Conservation (phyloP, 202 grass and related monocot species). For the Digitaria exilis region DNA sequence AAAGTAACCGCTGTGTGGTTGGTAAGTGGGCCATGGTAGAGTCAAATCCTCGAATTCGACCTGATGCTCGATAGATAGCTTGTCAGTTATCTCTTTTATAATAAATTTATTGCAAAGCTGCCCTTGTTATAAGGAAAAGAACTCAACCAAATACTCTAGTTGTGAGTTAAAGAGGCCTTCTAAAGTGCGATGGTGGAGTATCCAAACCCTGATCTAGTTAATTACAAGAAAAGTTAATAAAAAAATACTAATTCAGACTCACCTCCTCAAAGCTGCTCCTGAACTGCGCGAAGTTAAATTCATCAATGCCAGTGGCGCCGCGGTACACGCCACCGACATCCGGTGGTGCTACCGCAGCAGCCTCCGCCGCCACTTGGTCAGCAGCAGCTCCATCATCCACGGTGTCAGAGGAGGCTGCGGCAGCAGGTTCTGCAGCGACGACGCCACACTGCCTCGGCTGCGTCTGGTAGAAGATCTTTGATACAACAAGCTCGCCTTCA, state of each 20-base stretch:
- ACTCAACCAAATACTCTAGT: not conserved
- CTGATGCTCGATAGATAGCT: not conserved
- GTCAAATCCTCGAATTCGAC: not conserved
- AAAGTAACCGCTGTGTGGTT: not conserved
- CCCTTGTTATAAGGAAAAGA: not conserved
- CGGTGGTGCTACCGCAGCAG: not conserved
- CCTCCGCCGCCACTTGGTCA: not conserved
- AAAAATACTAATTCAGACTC: too few species aligned
- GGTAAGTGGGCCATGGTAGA: not conserved
- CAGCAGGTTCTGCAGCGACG: constrained; percentile 14
- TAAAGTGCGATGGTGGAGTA: not conserved
- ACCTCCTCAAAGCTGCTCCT: constrained; percentile 86
- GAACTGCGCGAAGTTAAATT: constrained; percentile 80
- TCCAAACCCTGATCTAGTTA: not conserved
- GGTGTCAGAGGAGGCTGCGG: not conserved
- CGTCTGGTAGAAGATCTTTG: constrained; percentile 98
- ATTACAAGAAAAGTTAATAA: not conserved
- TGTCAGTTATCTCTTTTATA: constrained; percentile 7
- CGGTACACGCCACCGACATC: constrained; percentile 21
- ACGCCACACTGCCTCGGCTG: constrained; percentile 75
- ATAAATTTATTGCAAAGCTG: not conserved
- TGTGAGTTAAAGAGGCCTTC: not conserved
- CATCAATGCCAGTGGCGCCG: constrained; percentile 21
- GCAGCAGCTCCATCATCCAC: not conserved
- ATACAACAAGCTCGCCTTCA: constrained; percentile 89